Evolutionary conservation across 148 eudicot species (phyloP).

Genomic region (Rhododendron ovatum): DNA sequence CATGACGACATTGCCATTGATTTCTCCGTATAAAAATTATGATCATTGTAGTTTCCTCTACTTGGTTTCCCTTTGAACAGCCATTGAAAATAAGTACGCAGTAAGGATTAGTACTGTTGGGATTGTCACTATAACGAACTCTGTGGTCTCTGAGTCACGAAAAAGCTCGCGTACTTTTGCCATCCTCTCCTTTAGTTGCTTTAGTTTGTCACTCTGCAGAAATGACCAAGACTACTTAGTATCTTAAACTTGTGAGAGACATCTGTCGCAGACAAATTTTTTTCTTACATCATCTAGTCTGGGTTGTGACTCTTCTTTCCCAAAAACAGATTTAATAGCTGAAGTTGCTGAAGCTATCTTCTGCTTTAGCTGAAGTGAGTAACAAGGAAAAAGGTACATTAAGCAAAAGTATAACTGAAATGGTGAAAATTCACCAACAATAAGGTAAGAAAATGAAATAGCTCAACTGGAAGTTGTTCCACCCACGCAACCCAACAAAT

Average conservation of each 20-base stretch:
- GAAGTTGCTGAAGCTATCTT: conserved; percentile 79
- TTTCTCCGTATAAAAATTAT: neutral
- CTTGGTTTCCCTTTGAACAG: neutral
- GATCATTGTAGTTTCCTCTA: neutral
- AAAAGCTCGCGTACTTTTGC: conserved; percentile 75
- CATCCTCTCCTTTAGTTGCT: conserved; percentile 75
- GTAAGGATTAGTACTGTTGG: conserved; percentile 59
- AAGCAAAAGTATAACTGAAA: neutral
- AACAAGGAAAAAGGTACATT: neutral
- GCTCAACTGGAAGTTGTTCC: neutral
- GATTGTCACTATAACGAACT: conserved; percentile 82
- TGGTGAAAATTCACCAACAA: neutral
- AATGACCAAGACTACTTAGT: conserved; percentile 1
- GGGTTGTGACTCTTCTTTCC: conserved; percentile 40
- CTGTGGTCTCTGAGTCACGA: conserved; percentile 73
- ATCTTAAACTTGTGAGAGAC: neutral
- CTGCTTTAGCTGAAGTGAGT: conserved; percentile 57
- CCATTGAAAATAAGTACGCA: neutral
- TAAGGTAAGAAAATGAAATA: neutral
- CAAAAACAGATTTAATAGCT: conserved; percentile 78
- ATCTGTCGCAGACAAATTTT: neutral
- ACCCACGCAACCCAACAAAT: neutral
- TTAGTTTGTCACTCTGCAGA: conserved; percentile 59
- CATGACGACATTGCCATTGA: neutral
- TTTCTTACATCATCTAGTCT: conserved; percentile 53